Evolutionary conservation across 2,329 filamentous ascomycete species (phyloP).

Genomic region (Anthostomella pinea): DNA sequence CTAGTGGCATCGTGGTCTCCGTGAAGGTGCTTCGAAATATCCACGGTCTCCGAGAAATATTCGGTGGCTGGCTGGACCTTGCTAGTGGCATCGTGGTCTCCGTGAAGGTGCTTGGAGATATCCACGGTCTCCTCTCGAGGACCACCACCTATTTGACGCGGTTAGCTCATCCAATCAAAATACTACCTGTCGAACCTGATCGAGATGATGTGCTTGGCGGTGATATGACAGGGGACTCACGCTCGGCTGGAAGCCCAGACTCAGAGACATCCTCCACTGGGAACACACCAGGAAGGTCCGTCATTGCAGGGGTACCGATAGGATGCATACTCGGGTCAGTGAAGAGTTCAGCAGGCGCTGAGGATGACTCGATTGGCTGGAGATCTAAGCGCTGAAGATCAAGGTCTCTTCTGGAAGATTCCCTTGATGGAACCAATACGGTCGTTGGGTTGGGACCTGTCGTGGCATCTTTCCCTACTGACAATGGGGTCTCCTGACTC

Average conservation of each 20-base stretch:
- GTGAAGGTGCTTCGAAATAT: conserved; percentile 8
- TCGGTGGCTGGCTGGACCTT: conserved; percentile 18
- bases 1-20: conserved; percentile 11
- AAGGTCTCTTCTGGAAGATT: conserved; percentile 6
- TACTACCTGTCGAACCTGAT: background rate
- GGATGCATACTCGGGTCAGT: too few relatives aligned
- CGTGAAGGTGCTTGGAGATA: conserved; percentile 17
- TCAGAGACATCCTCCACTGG: conserved; percentile 16
- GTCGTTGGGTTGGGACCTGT: conserved; percentile 2
- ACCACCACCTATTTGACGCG: conserved; percentile 15
- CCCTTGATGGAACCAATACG: conserved; percentile 1
- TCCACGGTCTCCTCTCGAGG: conserved; percentile 13
- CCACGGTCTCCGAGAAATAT: conserved; percentile 8
- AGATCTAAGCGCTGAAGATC: too few relatives aligned
- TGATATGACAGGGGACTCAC: conserved; percentile 16
- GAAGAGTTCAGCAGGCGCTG: too few relatives aligned
- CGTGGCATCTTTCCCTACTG: conserved; percentile 4
- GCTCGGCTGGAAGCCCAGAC: conserved; percentile 12
- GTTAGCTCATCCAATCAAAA: conserved; percentile 10
- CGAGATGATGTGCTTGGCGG: conserved; percentile 9
- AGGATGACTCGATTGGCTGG: too few relatives aligned
- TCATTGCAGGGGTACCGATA: conserved; percentile 8
- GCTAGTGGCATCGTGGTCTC: conserved; percentile 11
- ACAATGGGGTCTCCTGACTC: conserved; percentile 10
- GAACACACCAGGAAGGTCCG: conserved; percentile 16